Base-by-base conservation (phyloP, 805 yeast genomes). In the Saccharomyces paradoxus region DNA sequence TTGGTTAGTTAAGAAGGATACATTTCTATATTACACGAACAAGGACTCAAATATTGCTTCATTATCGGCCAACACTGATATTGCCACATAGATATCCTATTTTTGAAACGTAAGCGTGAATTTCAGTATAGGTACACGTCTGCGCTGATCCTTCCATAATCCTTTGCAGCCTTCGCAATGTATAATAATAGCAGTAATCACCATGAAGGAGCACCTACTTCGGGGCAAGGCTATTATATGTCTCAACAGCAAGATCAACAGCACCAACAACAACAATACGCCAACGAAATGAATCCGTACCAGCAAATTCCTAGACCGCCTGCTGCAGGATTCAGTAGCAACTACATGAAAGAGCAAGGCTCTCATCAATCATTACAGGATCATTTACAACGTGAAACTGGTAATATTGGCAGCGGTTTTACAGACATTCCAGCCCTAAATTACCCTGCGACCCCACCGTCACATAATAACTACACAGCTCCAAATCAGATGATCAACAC, bases 351-450 rank as follows among this genome's bases (percentile, higher is more conserved):
- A 47, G 67, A 64, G 48, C 76, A 72, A 55, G 69, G 67, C 21
- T 73, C 77, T 0, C 74, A 71, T 17, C 75, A 67, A 46, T 73
- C 77, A 0, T 58, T 74, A 22, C 75, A 64, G 41, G 69, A 64
- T 6, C 64, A 60, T 26, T 48, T 60, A 22, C 64, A 63, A 50
- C 52, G 56, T 17, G 62, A 61, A 30, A 50, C 57, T 7, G 52
- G 51, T 32, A 55, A 48, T 14, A 44, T 51, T 17, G 51, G 32
- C 13, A 56, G 56, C 30, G 68, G 66, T 2, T 68, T 65, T 53
- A 62, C 69, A 5, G 72, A 69, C 55, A 62, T 65, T 3, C 70
- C 71, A 8, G 50, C 62, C 13, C 53, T 69, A 51, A 61, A 62
- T 52, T 65, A 63, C 53, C 71, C 72, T 6, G 60, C 68, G 0